phyloP scores from a whole-genome alignment of 257 asterid species.

The Fraxinus cuspidata region DNA sequence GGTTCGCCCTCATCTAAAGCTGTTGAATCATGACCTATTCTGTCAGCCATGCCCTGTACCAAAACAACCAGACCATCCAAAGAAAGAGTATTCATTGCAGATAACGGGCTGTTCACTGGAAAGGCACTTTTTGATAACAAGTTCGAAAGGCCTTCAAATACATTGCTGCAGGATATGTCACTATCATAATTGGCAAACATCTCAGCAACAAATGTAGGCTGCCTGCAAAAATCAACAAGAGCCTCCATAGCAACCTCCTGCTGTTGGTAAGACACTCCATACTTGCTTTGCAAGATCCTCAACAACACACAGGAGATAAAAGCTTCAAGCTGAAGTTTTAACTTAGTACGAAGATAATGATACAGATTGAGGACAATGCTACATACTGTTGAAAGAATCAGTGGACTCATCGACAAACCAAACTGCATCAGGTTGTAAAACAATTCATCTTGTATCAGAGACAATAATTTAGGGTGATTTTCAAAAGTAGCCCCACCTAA shows the following conservation, averaged over 20 bases:
- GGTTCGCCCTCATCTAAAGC: conserved; percentile 37
- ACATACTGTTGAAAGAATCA: conserved; percentile 88
- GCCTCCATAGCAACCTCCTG: conserved; percentile 99
- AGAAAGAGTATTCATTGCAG: conserved; percentile 84
- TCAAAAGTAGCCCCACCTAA: conserved; percentile 79
- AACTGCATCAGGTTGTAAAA: conserved; percentile 83
- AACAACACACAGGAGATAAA: conserved; percentile 75
- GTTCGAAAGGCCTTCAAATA: conserved; percentile 81
- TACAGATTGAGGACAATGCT: conserved; percentile 92
- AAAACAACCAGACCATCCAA: conserved; percentile 88
- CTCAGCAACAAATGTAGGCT: conserved; percentile 74
- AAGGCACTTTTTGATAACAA: conserved; percentile 85
- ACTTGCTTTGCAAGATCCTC: conserved; percentile 79
- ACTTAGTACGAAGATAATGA: conserved; percentile 77
- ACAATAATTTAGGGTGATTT: conserved; percentile 69
- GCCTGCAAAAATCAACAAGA: conserved; percentile 93
- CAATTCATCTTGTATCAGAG: conserved; percentile 85
- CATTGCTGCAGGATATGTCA: conserved; percentile 78
- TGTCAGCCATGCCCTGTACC: conserved; percentile 82
- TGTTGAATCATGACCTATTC: conserved; percentile 62
- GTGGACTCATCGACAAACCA: conserved; percentile 95
- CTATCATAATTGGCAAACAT: conserved; percentile 90
- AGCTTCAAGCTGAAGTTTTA: conserved; percentile 87
- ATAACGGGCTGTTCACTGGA: conserved; percentile 86
- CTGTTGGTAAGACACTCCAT: conserved; percentile 88